These are phyloP conservation scores for Colletotrichum lini DNA, from an alignment of 2,329 filamentous ascomycete species.

Conservation along the genomic window DNA sequence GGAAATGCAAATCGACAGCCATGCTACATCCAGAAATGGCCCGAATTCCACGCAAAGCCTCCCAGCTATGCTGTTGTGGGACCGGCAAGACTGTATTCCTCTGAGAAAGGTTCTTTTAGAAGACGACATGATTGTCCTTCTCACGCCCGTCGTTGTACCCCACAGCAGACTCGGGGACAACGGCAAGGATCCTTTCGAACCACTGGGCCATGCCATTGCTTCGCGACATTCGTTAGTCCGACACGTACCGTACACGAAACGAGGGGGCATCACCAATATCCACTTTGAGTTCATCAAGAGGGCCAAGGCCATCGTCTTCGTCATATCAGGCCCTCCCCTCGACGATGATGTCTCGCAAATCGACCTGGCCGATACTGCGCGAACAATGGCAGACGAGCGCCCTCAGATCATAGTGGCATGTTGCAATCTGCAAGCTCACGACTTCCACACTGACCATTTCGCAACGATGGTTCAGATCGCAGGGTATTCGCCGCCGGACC, in stretches of 20 bases:
- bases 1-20: constrained; percentile 33
- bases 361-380: constrained; percentile 63
- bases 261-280: constrained; percentile 73
- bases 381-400: constrained; percentile 61
- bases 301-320: constrained; percentile 72
- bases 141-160: constrained; percentile 70
- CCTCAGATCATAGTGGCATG: constrained; percentile 69
- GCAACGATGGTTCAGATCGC: constrained; percentile 66
- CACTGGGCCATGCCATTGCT: constrained; percentile 75
- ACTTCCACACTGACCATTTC: constrained; percentile 58
- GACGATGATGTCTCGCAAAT: constrained; percentile 66
- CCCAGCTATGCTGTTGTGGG: constrained; percentile 54
- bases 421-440: constrained; percentile 59
- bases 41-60: constrained; percentile 1
- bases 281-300: constrained; percentile 75
- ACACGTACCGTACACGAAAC: constrained; percentile 79
- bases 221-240: constrained; percentile 72
- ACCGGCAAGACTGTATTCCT: constrained; percentile 62
- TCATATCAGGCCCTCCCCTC: constrained; percentile 67
- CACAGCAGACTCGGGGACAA: constrained; percentile 57
- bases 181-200: constrained; percentile 78
- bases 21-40: constrained; percentile 14
- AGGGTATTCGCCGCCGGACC: constrained; percentile 62
- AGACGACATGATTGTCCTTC: constrained; percentile 70
- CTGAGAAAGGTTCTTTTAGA: constrained; percentile 61